Evolutionary conservation across 2,329 filamentous ascomycete species (phyloP).

Genomic region (Xylaria sp.): DNA sequence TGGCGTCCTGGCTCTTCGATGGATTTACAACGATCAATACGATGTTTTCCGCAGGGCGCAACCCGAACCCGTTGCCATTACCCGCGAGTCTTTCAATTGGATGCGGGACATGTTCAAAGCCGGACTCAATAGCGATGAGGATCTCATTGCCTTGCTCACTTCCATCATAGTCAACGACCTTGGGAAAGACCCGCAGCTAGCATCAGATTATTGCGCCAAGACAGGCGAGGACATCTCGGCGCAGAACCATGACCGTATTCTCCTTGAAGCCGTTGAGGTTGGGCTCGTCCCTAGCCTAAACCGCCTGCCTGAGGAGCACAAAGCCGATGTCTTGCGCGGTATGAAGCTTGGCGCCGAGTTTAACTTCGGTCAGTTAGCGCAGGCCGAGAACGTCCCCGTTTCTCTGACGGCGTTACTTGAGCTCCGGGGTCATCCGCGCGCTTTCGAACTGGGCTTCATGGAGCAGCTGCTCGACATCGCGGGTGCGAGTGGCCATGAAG

Average conservation of each 20-base stretch:
- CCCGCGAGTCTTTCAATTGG: slow-evolving; percentile 47
- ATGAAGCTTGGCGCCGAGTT: slow-evolving; percentile 52
- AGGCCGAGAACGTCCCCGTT: slow-evolving; percentile 52
- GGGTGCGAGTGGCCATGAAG: slow-evolving; percentile 52
- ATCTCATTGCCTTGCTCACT: slow-evolving; percentile 50
- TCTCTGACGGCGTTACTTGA: slow-evolving; percentile 46
- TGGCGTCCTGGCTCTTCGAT: slow-evolving; percentile 52
- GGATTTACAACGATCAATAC: slow-evolving; percentile 53
- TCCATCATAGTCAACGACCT: slow-evolving; percentile 54
- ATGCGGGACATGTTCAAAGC: slow-evolving; percentile 44
- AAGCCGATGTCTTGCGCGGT: slow-evolving; percentile 49
- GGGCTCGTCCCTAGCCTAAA: slow-evolving; percentile 48
- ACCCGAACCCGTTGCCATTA: slow-evolving; percentile 41
- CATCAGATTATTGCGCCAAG: slow-evolving; percentile 33
- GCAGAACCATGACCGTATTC: slow-evolving; percentile 50
- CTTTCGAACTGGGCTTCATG: slow-evolving; percentile 52
- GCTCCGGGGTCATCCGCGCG: slow-evolving; percentile 44
- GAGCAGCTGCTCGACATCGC: slow-evolving; percentile 54
- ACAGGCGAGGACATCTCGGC: slow-evolving; percentile 41
- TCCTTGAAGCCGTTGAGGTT: slow-evolving; percentile 47
- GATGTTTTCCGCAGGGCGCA: slow-evolving; percentile 49
- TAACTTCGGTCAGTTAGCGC: slow-evolving; percentile 54
- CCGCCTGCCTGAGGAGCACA: slow-evolving; percentile 41
- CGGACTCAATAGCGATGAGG: slow-evolving; percentile 34
- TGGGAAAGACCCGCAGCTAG: slow-evolving; percentile 52